phyloP scores from a whole-genome alignment of 2,329 filamentous ascomycete genomes.

The Fusarium haematococcum region DNA sequence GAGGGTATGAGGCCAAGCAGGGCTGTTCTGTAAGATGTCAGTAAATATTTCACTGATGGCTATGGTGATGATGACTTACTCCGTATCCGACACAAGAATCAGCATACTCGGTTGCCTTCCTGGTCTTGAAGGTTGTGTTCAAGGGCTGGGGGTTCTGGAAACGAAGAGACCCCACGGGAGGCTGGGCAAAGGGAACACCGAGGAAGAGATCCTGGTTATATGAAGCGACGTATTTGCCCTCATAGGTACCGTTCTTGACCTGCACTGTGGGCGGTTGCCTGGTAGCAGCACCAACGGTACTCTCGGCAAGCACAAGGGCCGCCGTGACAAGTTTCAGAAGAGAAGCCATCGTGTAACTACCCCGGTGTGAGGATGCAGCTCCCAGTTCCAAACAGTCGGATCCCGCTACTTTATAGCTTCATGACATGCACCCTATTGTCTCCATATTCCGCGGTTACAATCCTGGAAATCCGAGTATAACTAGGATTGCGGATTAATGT shows the following conservation, averaged over 20 bases:
- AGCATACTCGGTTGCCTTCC: slow-evolving; percentile 37
- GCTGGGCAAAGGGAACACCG: slow-evolving; percentile 40
- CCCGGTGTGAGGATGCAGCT: background rate
- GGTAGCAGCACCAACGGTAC: background rate
- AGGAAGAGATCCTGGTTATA: slow-evolving; percentile 39
- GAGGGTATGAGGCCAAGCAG: slow-evolving; percentile 30
- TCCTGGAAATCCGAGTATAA: background rate
- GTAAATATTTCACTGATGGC: rapidly evolving
- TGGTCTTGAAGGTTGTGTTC: slow-evolving; percentile 27
- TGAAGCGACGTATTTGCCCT: slow-evolving; percentile 33
- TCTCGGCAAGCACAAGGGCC: slow-evolving; percentile 12
- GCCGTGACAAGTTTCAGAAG: background rate
- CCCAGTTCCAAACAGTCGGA: background rate
- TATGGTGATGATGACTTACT: background rate
- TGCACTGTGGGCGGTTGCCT: slow-evolving; percentile 25
- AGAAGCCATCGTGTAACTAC: background rate
- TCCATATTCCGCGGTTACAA: background rate
- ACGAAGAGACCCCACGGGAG: slow-evolving; percentile 28
- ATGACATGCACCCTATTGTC: background rate
- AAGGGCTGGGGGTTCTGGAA: slow-evolving; percentile 29
- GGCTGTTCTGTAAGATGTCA: slow-evolving; percentile 21
- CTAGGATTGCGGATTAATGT: background rate
- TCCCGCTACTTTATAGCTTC: background rate
- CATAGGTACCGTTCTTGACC: slow-evolving; percentile 39
- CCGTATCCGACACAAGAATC: slow-evolving; percentile 43